Percentiles rank a stretch among this genome's conserved stretches.
Evolutionary conservation across 2,329 filamentous ascomycete genomes (phyloP).

Genomic region (Pezicula carpinea): DNA sequence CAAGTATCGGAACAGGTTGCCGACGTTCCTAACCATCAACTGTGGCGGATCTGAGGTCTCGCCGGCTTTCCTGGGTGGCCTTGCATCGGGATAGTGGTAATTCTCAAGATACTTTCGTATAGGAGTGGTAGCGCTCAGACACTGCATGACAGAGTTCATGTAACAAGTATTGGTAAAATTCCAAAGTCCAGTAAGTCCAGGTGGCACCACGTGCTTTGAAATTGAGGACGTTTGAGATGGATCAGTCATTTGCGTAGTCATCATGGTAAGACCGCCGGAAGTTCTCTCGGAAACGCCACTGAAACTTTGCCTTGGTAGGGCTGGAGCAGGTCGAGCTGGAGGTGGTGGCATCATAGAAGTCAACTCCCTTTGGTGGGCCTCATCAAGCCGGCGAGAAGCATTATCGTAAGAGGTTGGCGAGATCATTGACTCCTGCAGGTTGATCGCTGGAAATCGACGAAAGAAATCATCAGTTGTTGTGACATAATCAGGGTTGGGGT

Average conservation of each 20-base stretch:
- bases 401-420: slow-evolving; percentile 22
- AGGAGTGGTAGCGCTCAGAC: slow-evolving; percentile 67
- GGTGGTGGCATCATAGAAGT: slow-evolving; percentile 25
- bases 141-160: slow-evolving; percentile 87
- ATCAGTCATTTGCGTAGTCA: slow-evolving; percentile 2
- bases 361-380: slow-evolving; percentile 23
- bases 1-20: slow-evolving; percentile 46
- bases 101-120: slow-evolving; percentile 62
- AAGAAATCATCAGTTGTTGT: slow-evolving; percentile 80
- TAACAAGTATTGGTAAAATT: slow-evolving; percentile 87
- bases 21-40: slow-evolving; percentile 54
- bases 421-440: slow-evolving; percentile 52
- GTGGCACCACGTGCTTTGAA: slow-evolving; percentile 37
- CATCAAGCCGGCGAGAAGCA: slow-evolving; percentile 9
- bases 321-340: slow-evolving; percentile 43
- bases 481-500: slow-evolving; percentile 46
- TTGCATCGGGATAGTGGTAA: slow-evolving; percentile 52
- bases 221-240: slow-evolving; percentile 22
- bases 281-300: slow-evolving; percentile 68
- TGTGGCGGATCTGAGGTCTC: slow-evolving; percentile 49
- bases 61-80: slow-evolving; percentile 61
- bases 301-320: slow-evolving; percentile 62
- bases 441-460: slow-evolving; percentile 60
- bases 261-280: slow-evolving; percentile 2
- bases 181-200: slow-evolving; percentile 67